Evolutionary conservation across 78 protist species (phyloP).

Genomic region (Dictyostelium citrinum): DNA sequence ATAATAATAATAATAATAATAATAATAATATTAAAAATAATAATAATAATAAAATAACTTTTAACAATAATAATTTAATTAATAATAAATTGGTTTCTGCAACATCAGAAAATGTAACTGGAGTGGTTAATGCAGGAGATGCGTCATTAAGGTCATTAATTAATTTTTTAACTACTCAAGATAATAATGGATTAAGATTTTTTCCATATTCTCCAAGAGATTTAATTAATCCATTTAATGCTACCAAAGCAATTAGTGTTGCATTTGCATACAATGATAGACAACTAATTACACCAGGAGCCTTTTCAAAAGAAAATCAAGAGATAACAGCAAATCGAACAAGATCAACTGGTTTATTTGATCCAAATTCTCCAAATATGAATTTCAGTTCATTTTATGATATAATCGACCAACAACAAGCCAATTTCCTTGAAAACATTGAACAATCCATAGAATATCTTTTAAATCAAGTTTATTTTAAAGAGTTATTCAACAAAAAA

Average conservation of each 20-base stretch:
- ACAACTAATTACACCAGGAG: not conserved
- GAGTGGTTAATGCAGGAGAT: not conserved
- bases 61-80: not conserved
- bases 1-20: not conserved
- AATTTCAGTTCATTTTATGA: not conserved
- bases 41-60: not conserved
- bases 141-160: not conserved
- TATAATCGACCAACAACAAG: not conserved
- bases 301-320: not conserved
- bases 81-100: not conserved
- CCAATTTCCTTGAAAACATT: not conserved
- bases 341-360: not conserved
- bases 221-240: conserved; percentile 11
- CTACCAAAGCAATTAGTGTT: not conserved
- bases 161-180: not conserved
- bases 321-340: not conserved
- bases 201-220: conserved; percentile 13
- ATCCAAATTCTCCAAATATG: not conserved
- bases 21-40: not conserved
- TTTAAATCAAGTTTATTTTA: not conserved
- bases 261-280: not conserved
- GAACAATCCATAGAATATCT: not conserved
- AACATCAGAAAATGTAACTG: not conserved
- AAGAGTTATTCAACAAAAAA: not conserved
- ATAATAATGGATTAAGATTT: not conserved